Conservation (phyloP, 2,329 filamentous ascomycete genomes). For the Scleromitrula shiraiana region DNA sequence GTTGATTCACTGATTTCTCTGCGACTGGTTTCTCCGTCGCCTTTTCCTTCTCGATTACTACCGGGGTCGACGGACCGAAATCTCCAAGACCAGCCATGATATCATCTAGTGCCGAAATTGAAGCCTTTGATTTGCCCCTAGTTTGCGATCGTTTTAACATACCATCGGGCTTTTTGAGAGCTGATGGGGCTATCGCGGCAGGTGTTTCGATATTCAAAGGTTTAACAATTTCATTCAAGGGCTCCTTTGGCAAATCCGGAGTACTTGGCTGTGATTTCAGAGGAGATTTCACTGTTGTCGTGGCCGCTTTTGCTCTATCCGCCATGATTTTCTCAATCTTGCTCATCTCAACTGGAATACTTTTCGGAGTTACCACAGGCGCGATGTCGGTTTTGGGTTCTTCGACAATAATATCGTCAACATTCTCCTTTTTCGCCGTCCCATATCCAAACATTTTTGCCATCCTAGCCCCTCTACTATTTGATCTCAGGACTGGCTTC, state of each 20-base stretch:
- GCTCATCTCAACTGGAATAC: not conserved
- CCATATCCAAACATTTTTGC: slow-evolving; percentile 20
- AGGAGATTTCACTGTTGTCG: not conserved
- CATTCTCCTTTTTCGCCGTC: slow-evolving; percentile 2
- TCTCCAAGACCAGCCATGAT: slow-evolving; percentile 8
- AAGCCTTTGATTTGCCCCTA: not conserved
- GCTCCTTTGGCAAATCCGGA: not conserved
- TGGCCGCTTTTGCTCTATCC: slow-evolving; percentile 2
- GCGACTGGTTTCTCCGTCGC: not conserved
- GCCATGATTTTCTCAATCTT: slow-evolving; percentile 2
- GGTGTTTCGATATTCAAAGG: not conserved
- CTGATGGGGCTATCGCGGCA: not conserved
- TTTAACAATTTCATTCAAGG: not conserved
- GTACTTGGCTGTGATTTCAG: too few species aligned
- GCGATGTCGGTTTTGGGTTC: too few species aligned
- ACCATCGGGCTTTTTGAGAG: not conserved
- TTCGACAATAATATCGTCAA: not conserved
- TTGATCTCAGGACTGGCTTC: slow-evolving; percentile 7
- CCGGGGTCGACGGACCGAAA: not conserved
- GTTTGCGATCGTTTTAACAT: not conserved
- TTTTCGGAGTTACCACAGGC: not conserved
- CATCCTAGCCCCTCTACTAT: slow-evolving; percentile 15
- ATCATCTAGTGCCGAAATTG: slow-evolving; percentile 10
- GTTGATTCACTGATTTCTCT: not conserved
- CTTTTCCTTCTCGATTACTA: not conserved